Percentiles rank a stretch among this genome's conserved stretches.
These are phyloP conservation scores for Colletotrichum camelliae DNA, from an alignment of 2,329 filamentous ascomycete species.

Conservation along the genomic window DNA sequence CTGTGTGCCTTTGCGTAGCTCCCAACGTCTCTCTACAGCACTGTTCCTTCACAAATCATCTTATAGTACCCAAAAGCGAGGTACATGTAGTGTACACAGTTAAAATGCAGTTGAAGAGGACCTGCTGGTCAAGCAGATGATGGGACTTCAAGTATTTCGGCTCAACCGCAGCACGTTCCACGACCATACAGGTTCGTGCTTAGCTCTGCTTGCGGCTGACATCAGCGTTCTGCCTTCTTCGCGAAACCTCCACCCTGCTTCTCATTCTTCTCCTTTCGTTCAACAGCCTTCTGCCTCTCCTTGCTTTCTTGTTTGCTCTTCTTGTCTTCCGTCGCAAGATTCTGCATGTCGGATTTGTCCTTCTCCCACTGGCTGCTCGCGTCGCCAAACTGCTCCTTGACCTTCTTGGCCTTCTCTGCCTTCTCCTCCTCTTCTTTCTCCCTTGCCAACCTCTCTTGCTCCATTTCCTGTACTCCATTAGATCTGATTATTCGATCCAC, in stretches of 20 bases:
- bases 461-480: constrained; percentile 75
- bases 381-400: constrained; percentile 82
- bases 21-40: neutral
- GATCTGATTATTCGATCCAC: constrained; percentile 7
- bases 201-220: neutral
- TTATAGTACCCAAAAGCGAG: neutral
- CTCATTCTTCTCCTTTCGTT: neutral
- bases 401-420: constrained; percentile 75
- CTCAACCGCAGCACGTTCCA: neutral
- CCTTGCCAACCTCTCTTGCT: constrained; percentile 78
- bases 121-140: neutral
- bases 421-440: constrained; percentile 82
- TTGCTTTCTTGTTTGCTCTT: constrained; percentile 26
- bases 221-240: constrained; percentile 4
- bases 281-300: neutral
- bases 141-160: neutral
- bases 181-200: neutral
- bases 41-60: neutral
- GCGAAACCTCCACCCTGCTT: neutral
- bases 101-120: neutral
- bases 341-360: constrained; percentile 81
- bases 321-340: constrained; percentile 66
- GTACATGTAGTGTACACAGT: neutral
- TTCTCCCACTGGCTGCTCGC: constrained; percentile 84
- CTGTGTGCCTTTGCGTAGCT: neutral